Evolutionary conservation across 2,329 filamentous ascomycete species (phyloP), one percentile per base, ranked within the genome.

Genomic region (Stenocarpella maydis): DNA sequence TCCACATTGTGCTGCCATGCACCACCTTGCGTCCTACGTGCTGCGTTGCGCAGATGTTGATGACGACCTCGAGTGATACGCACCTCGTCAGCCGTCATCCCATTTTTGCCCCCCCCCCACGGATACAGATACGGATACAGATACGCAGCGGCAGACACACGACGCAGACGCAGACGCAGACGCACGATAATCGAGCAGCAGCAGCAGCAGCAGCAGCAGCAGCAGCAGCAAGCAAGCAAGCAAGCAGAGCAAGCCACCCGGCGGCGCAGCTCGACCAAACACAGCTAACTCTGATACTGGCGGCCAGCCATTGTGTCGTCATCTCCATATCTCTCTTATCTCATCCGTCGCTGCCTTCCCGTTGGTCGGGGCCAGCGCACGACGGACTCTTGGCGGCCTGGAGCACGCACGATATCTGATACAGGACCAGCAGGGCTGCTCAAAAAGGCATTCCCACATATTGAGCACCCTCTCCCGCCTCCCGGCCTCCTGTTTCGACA

Each of bases 371-470:
- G 10, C 26, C 39, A 43, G 52, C 55, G 64, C 55, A 58, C 65
- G 63, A 49, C 21, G 68, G 45, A 41, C 12, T 61, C 69, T 71
- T 71, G 69, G 69, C 69, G 65, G 54, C 26, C 43, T 71, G 69
- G 68, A 65, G 69, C 58, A 60, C 26, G 50, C 58, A 58, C 58
- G 58, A 65, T 69, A 71, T 71, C 69, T 71, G 66, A 71, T 71
- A 71, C 66, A 52, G 60, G 66, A 61, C 49, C 58, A 71, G 53
- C 60, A 37, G 37, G 26, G 50, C 34, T 28, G n/a, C n/a, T n/a
- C n/a, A 55, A 34, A 49, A 50, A 61, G 26, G 41, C 9, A 14
- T n/a, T n/a, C 58, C 58, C 58, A 71, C 69, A 65, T 71, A 71
- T 71, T 71, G 60, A 69, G 58, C 55, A 39, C 50, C 50, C 58